These are phyloP conservation scores for Flaveria ramosissima DNA, from an alignment of 129 eudicot genomes.

Conservation along the genomic window DNA sequence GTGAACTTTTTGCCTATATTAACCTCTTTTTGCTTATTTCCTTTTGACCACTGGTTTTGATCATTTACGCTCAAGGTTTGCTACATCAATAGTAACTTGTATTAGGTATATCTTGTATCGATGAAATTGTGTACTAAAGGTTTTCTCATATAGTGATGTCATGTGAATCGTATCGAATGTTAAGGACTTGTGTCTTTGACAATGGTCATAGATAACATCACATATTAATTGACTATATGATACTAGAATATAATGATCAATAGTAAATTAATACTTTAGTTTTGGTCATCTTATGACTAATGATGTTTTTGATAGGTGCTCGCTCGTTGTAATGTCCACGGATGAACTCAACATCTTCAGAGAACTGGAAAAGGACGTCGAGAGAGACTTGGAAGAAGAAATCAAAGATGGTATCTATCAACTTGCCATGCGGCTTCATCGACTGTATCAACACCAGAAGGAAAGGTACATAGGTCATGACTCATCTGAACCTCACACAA, in stretches of 20 bases:
- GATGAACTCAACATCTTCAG: slow-evolving; percentile 59
- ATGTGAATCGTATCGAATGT: not conserved
- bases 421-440: slow-evolving; percentile 64
- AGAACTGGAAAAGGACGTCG: slow-evolving; percentile 69
- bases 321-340: slow-evolving; percentile 32
- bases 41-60: not conserved
- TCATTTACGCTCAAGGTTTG: not conserved
- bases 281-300: not conserved
- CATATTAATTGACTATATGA: not conserved
- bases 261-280: not conserved
- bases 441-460: slow-evolving; percentile 63
- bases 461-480: slow-evolving; percentile 30
- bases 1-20: slow-evolving; percentile 6
- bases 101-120: not conserved
- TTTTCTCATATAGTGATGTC: too few species aligned
- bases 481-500: not conserved
- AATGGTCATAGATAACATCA: not conserved
- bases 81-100: not conserved
- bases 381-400: slow-evolving; percentile 67
- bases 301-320: slow-evolving; percentile 11
- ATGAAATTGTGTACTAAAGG: too few species aligned
- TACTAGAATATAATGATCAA: not conserved
- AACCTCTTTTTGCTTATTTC: not conserved
- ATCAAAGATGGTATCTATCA: slow-evolving; percentile 73
- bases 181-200: not conserved